A percentile compares a stretch with the other conserved stretches of the same genome.
These are phyloP conservation scores for Striga hermonthica DNA, from an alignment of 305 asterid species.

Conservation along the genomic window DNA sequence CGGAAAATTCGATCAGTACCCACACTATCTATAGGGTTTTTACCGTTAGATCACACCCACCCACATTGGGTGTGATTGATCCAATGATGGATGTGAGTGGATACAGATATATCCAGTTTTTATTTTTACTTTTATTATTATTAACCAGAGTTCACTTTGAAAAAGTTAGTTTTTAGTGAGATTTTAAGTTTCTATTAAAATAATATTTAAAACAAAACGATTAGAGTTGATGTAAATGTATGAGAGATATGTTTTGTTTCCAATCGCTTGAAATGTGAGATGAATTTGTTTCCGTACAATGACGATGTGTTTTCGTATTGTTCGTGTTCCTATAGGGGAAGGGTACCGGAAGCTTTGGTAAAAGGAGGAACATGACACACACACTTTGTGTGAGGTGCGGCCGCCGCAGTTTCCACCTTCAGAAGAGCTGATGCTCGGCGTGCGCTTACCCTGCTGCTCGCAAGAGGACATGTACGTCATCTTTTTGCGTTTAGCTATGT, in stretches of 20 bases:
- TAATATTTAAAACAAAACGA: no score
- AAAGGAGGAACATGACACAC: constrained; percentile 97
- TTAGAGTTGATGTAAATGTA: no score
- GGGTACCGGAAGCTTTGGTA: constrained; percentile 94
- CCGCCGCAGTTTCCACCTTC: constrained; percentile 92
- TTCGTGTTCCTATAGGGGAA: constrained; percentile 43
- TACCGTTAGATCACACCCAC: no score
- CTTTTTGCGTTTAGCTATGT: neutral
- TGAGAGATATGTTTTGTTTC: neutral
- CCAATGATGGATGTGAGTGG: no score
- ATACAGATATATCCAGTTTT: no score
- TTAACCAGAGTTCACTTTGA: no score
- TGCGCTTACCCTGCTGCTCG: constrained; percentile 97
- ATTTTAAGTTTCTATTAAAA: no score
- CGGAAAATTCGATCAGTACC: neutral
- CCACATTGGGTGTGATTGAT: no score
- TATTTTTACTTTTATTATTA: no score
- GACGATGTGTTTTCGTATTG: constrained; percentile 14
- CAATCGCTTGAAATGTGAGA: neutral
- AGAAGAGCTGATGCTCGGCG: constrained; percentile 94
- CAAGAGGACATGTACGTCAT: constrained; percentile 65
- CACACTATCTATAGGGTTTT: no score
- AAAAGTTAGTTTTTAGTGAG: no score
- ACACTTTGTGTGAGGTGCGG: constrained; percentile 91
- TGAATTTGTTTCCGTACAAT: neutral